phyloP scores from a whole-genome alignment of 1,284 basidiomycete species.

The Pholiota adiposa region DNA sequence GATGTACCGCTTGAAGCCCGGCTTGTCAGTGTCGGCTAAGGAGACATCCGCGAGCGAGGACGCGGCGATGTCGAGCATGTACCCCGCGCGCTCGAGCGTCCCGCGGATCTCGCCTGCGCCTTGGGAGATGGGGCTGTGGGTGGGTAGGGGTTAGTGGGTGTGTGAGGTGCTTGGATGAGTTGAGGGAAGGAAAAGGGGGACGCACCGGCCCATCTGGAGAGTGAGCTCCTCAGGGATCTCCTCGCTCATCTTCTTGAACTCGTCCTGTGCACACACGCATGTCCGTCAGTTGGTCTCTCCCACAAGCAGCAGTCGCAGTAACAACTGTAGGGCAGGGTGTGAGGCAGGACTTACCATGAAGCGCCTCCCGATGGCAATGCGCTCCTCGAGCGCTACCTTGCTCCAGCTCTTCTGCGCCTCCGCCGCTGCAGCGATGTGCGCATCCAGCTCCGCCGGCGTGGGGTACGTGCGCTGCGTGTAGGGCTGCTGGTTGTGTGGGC shows the following conservation, averaged over 20 bases:
- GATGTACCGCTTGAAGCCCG: conserved; percentile 84
- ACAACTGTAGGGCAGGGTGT: too few species aligned
- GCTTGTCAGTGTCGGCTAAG: conserved; percentile 77
- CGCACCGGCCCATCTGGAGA: conserved; percentile 47
- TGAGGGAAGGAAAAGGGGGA: neutral
- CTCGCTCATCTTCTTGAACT: conserved; percentile 73
- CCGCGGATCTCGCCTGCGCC: conserved; percentile 81
- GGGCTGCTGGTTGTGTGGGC: conserved; percentile 67
- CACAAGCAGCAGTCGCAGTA: too few species aligned
- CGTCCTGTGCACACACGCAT: too few species aligned
- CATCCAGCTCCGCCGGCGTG: conserved; percentile 59
- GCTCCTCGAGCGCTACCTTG: conserved; percentile 67
- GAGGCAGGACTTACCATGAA: conserved; percentile 72
- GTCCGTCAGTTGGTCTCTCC: too few species aligned
- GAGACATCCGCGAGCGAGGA: conserved; percentile 77
- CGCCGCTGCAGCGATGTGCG: conserved; percentile 57
- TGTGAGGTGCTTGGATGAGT: neutral
- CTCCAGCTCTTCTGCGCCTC: conserved; percentile 79
- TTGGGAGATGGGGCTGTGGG: conserved; percentile 75
- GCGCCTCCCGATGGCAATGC: conserved; percentile 73
- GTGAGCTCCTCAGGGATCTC: conserved; percentile 71
- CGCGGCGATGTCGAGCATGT: conserved; percentile 86
- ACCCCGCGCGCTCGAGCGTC: conserved; percentile 79
- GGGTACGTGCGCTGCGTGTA: conserved; percentile 65
- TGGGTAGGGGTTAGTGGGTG: neutral